A percentile compares a stretch with the other conserved stretches of the same genome.
These are phyloP conservation scores for Plasmodium chabaudi DNA, from an alignment of 169 alveolate genomes.

Conservation along the genomic window DNA sequence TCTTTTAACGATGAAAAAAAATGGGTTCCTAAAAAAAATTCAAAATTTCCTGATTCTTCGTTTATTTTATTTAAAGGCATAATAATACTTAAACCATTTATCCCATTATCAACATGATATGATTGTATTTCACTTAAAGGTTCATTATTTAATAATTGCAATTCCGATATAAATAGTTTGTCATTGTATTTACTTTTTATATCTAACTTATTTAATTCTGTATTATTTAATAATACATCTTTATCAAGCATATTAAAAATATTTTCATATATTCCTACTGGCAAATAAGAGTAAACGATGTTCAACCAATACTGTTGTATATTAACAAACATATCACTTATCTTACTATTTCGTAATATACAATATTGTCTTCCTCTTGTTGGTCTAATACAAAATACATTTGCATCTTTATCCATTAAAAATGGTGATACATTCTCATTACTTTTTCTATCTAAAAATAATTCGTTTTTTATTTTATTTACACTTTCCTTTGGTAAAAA, in stretches of 20 bases:
- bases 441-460: constrained; percentile 25
- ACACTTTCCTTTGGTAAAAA: constrained; percentile 19
- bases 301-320: constrained; percentile 68
- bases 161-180: constrained; percentile 54
- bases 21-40: constrained; percentile 70
- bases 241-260: constrained; percentile 9
- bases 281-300: constrained; percentile 37
- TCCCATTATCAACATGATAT: constrained; percentile 69
- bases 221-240: constrained; percentile 14
- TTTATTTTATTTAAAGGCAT: constrained; percentile 48
- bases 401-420: constrained; percentile 46
- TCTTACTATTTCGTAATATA: constrained; percentile 46
- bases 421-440: constrained; percentile 31
- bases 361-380: constrained; percentile 73
- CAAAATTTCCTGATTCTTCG: constrained; percentile 67
- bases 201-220: constrained; percentile 17
- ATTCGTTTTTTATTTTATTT: constrained; percentile 54
- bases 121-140: constrained; percentile 63
- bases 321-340: constrained; percentile 41
- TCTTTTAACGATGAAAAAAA: constrained; percentile 44
- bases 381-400: constrained; percentile 64
- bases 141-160: constrained; percentile 62
- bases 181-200: constrained; percentile 24
- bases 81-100: constrained; percentile 44
- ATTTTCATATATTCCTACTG: constrained; percentile 50